Percentiles rank a stretch among this genome's conserved stretches.
Conservation (phyloP, 2,329 filamentous ascomycete genomes). For the Trichoderma sp. region DNA sequence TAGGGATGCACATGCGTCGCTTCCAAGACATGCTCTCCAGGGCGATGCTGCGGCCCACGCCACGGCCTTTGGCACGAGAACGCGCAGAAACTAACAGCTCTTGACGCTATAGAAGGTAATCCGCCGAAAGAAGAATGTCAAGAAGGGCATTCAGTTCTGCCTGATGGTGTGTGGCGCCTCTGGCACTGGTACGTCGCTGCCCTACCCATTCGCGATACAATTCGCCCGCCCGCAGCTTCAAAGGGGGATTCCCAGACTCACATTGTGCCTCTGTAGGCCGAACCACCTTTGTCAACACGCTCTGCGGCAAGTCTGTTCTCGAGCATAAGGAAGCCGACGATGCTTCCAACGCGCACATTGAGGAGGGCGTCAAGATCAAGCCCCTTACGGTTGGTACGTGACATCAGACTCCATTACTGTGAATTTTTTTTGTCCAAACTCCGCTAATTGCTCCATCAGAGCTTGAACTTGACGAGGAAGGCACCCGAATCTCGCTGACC, state of each 20-base stretch:
- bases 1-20: background rate
- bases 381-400: constrained; percentile 87
- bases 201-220: constrained; percentile 22
- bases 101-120: constrained; percentile 75
- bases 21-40: background rate
- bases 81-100: background rate
- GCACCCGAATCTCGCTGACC: constrained; percentile 95
- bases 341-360: constrained; percentile 80
- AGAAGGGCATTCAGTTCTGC: constrained; percentile 99
- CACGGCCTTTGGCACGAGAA: background rate
- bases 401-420: background rate
- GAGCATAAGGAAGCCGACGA: constrained; percentile 92
- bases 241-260: constrained; percentile 28
- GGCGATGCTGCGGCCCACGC: background rate
- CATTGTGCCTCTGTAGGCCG: constrained; percentile 60
- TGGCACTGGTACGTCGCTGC: constrained; percentile 76
- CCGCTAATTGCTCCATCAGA: constrained; percentile 52
- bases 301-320: constrained; percentile 92
- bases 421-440: background rate
- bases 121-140: constrained; percentile 99
- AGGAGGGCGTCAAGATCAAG: constrained; percentile 98
- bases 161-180: constrained; percentile 99
- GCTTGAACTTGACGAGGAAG: constrained; percentile 95
- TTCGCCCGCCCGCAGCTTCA: background rate
- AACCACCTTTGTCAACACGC: constrained; percentile 99